Percentiles rank a stretch among this genome's conserved stretches.
Evolutionary conservation across 2,329 filamentous ascomycete species (phyloP).

Genomic region (Pochonia chlamydosporia): DNA sequence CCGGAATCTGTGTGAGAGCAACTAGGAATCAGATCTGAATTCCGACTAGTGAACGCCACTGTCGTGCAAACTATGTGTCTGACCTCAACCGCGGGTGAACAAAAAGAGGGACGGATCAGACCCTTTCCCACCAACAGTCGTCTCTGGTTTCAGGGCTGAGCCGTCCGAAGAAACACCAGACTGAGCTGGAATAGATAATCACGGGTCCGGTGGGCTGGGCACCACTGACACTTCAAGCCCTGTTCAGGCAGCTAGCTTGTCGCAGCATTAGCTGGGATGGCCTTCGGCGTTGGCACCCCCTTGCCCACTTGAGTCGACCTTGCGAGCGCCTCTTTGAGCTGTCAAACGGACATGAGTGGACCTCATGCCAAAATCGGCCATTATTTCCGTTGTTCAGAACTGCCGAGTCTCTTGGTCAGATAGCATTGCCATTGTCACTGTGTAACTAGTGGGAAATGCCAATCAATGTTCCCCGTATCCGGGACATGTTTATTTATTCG

Average conservation of each 20-base stretch:
- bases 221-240: background rate
- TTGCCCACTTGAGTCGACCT: slow-evolving; percentile 28
- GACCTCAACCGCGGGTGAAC: no score
- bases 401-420: background rate
- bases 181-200: background rate
- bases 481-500: background rate
- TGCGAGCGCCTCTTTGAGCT: slow-evolving; percentile 20
- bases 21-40: background rate
- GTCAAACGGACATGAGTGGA: slow-evolving; percentile 7
- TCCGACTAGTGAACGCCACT: background rate
- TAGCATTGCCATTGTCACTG: background rate
- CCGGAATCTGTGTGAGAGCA: background rate
- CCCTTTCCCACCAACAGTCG: background rate
- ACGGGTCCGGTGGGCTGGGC: background rate
- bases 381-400: background rate
- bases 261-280: background rate
- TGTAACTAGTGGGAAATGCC: no score
- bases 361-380: background rate
- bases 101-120: background rate
- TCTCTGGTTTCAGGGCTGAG: background rate
- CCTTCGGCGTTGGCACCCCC: background rate
- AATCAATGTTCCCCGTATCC: no score
- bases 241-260: background rate
- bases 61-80: background rate
- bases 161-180: background rate